Conservation (phyloP, 352 stramenopile genomes). For the Pythium brachiatum region DNA sequence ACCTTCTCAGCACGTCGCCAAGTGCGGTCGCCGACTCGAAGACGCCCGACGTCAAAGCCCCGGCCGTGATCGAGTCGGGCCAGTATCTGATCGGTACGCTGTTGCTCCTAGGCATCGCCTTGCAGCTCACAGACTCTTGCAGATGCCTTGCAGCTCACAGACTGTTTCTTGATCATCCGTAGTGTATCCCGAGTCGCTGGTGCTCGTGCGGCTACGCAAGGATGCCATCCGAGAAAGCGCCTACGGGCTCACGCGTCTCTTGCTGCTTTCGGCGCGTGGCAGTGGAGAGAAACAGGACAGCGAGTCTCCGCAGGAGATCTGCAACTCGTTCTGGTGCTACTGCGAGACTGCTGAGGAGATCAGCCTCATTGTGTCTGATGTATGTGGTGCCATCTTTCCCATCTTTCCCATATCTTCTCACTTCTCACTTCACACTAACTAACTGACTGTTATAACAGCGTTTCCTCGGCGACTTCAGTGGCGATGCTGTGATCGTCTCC, state of each 20-base stretch:
- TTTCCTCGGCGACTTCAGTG: slow-evolving; percentile 61
- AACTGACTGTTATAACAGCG: slow-evolving; percentile 20
- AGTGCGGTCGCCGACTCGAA: slow-evolving; percentile 13
- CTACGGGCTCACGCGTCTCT: slow-evolving; percentile 76
- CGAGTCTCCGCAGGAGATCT: not conserved
- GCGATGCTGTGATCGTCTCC: slow-evolving; percentile 76
- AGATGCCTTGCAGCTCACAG: no score
- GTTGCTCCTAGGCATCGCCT: not conserved
- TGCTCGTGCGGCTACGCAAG: slow-evolving; percentile 76
- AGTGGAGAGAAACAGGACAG: slow-evolving; percentile 8
- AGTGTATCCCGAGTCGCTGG: slow-evolving; percentile 78
- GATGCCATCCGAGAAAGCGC: slow-evolving; percentile 67
- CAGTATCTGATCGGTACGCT: slow-evolving; percentile 71
- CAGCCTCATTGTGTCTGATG: slow-evolving; percentile 75
- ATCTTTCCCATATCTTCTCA: not conserved
- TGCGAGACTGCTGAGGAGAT: slow-evolving; percentile 84
- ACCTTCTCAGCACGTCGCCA: slow-evolving; percentile 7
- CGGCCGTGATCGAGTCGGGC: slow-evolving; percentile 50
- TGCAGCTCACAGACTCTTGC: no score
- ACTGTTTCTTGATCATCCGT: no score
- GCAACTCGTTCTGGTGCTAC: slow-evolving; percentile 77
- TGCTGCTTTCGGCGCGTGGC: slow-evolving; percentile 43
- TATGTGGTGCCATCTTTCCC: no score
- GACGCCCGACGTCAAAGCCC: slow-evolving; percentile 6
- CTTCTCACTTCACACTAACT: not conserved